phyloP scores from a whole-genome alignment of 805 yeast genomes.

The Yamadazyma nakazawae region DNA sequence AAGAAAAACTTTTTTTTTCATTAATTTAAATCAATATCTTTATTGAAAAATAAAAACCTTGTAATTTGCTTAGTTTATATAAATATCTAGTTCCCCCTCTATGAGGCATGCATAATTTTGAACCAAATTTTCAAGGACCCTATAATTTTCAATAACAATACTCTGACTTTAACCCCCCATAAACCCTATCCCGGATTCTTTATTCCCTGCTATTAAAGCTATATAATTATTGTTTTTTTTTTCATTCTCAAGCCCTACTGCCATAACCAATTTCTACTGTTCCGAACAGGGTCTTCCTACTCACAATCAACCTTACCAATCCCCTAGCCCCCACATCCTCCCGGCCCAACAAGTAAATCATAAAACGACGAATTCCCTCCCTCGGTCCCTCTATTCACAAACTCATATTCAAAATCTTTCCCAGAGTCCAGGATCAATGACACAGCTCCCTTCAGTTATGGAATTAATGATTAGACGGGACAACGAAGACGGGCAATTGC shows the following conservation, averaged over 20 bases:
- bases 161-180: neutral
- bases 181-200: neutral
- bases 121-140: no score
- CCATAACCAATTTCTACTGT: neutral
- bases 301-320: neutral
- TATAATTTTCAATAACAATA: no score
- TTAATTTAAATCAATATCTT: no score
- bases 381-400: neutral
- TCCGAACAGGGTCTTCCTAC: neutral
- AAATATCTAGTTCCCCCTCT: no score
- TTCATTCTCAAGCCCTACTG: neutral
- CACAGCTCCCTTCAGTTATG: slow-evolving; percentile 14
- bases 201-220: neutral
- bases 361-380: neutral
- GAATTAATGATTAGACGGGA: slow-evolving; percentile 8
- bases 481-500: neutral
- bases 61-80: no score
- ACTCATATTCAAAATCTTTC: neutral
- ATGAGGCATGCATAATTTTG: no score
- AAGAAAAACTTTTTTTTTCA: neutral
- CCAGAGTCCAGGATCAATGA: slow-evolving; percentile 5
- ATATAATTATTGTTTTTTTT: no score
- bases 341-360: neutral
- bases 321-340: neutral
- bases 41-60: no score